Base-by-base conservation (phyloP, 2,329 filamentous ascomycete genomes). In the Fusarium sambucinum region DNA sequence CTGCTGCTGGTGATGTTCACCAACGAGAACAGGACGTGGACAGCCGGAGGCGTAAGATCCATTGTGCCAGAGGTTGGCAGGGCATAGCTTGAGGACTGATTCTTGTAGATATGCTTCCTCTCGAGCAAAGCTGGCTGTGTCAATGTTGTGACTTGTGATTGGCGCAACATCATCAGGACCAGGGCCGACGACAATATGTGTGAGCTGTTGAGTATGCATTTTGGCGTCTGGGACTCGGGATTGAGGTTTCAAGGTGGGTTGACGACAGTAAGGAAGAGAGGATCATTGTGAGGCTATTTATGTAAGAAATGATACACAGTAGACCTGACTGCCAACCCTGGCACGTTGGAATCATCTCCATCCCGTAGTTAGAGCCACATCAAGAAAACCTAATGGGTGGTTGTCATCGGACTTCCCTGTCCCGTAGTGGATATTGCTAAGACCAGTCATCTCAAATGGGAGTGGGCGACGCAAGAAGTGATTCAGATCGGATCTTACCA, bases 251-350 rank as follows among this genome's bases (percentile, higher is more conserved):
- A 9, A 30, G 23, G 71, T 73, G 14, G 74, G 68, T 42, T 78
- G 77, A 27, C 17, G 10, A 12, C 0, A 77, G 80, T 1, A 6
- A 16, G 1, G 30, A 27, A 32, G 7, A 8, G 16, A 7, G 38
- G 21, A 44, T 19, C 8, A 8, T 12, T 30, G 8, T 17, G 1
- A 17, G 19, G 16, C 27, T 53, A 53, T 53, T 44, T 53, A 53
- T 53, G 50, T 30, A 23, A 30, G 29, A 30, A 19, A 25, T 25
- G 9, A n/a, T 5, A 25, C 4, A 1, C 4, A 10, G 27, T 10
- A 6, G 73, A 92, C 87, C 60, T 90, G 82, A 54, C 89, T 83
- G 71, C 93, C 93, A 1, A 91, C 46, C 46, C 17, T 13, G 6
- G 10, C 23, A 16, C 25, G n/a, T n/a, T 27, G 6, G 23, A 17